These are phyloP conservation scores for Tetramitus jugosus DNA, from an alignment of 208 protist species.

Conservation along the genomic window DNA sequence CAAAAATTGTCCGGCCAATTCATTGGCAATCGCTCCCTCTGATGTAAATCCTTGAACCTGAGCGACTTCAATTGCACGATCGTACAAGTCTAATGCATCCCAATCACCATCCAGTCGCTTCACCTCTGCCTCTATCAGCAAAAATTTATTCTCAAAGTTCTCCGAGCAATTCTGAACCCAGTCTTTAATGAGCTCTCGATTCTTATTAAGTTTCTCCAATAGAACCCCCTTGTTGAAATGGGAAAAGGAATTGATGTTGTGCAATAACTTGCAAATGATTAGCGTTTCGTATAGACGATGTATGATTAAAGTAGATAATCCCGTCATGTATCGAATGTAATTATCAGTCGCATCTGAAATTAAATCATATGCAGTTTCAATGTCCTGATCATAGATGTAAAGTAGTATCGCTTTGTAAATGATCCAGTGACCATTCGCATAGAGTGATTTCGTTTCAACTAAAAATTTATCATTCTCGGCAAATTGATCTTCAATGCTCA, in stretches of 20 bases:
- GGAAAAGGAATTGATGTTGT: neutral
- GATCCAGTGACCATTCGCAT: too few relatives aligned
- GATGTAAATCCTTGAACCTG: neutral
- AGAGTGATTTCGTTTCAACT: too few relatives aligned
- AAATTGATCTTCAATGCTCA: neutral
- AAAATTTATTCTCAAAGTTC: neutral
- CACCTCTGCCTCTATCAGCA: neutral
- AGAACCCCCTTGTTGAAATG: neutral
- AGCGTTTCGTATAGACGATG: neutral
- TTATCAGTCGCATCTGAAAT: neutral
- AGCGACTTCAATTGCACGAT: neutral
- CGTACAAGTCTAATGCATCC: neutral
- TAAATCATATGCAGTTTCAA: neutral
- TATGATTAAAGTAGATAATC: neutral
- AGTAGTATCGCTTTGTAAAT: too few relatives aligned
- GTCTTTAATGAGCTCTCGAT: neutral
- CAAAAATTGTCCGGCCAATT: neutral
- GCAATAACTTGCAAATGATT: neutral
- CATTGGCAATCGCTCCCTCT: neutral
- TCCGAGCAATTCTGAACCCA: neutral
- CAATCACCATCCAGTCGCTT: neutral
- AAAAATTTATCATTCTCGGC: too few relatives aligned
- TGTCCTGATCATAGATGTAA: neutral
- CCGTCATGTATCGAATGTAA: neutral
- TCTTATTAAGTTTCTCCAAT: neutral